Percentiles rank a stretch among this genome's conserved stretches.
Conservation (phyloP, 192 early-diverging fungal genomes). For the Linnemannia hyalina region DNA sequence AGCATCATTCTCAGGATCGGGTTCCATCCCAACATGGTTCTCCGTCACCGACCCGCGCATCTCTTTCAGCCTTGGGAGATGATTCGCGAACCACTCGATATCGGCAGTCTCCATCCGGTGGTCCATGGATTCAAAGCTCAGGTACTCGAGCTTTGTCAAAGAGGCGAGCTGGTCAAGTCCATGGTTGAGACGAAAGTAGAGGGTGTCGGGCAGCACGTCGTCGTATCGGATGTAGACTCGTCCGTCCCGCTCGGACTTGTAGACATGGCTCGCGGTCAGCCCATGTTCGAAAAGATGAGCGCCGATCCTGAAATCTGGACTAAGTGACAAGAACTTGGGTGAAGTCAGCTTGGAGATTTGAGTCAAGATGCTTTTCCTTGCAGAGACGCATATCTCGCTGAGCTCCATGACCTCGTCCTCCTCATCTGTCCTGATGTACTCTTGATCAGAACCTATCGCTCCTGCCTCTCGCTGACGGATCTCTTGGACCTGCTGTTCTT, state of each 20-base stretch:
- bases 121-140: background rate
- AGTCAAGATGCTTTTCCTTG: background rate
- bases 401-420: background rate
- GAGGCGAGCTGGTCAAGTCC: background rate
- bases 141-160: background rate
- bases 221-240: background rate
- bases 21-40: background rate
- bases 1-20: background rate
- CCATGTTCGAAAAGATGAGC: background rate
- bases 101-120: background rate
- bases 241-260: background rate
- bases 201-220: background rate
- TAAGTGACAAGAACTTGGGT: background rate
- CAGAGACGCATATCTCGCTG: too few species aligned
- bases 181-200: background rate
- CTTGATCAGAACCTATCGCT: background rate
- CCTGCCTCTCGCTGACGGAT: background rate
- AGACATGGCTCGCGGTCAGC: background rate
- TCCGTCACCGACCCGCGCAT: background rate
- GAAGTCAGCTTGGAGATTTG: background rate
- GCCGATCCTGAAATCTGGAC: background rate
- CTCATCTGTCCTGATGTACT: background rate
- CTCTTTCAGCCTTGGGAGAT: background rate
- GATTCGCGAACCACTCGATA: background rate
- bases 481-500: background rate